phyloP scores from a whole-genome alignment of 768 basidiomycete genomes.

The Lactarius hengduanensis region DNA sequence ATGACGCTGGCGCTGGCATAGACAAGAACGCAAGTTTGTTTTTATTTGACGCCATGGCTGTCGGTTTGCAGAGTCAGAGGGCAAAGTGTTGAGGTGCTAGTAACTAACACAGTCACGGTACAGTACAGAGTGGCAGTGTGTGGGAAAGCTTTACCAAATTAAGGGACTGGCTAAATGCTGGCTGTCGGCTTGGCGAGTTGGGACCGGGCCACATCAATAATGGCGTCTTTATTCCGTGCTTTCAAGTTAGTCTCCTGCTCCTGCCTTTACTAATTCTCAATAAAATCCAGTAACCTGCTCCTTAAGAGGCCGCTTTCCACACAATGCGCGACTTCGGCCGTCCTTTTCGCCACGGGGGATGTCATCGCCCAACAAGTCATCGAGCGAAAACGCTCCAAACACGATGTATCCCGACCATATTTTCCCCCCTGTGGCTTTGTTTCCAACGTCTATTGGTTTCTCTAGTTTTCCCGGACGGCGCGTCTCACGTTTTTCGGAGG shows the following conservation, averaged over 20 bases:
- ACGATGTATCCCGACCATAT: slow-evolving; percentile 57
- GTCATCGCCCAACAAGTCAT: slow-evolving; percentile 84
- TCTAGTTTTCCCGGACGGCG: slow-evolving; percentile 57
- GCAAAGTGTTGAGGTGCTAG: no score
- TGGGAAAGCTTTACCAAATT: neutral
- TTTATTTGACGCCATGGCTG: slow-evolving; percentile 48
- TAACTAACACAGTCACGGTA: no score
- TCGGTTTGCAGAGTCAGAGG: neutral
- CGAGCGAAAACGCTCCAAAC: slow-evolving; percentile 65
- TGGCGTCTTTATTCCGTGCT: slow-evolving; percentile 39
- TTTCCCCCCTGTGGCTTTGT: neutral
- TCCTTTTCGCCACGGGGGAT: slow-evolving; percentile 75
- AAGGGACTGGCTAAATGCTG: no score
- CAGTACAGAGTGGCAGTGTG: neutral
- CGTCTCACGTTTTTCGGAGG: slow-evolving; percentile 75
- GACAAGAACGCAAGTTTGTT: slow-evolving; percentile 87
- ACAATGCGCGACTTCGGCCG: slow-evolving; percentile 61
- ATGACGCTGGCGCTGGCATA: slow-evolving; percentile 93
- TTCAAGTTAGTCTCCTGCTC: slow-evolving; percentile 37
- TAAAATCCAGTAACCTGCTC: slow-evolving; percentile 49
- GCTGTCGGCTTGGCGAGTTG: no score
- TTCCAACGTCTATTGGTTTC: neutral
- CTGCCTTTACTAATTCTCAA: neutral
- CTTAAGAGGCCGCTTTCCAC: slow-evolving; percentile 60
- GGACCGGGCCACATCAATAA: neutral